Percentiles rank a stretch among this genome's conserved stretches.
Conservation (phyloP, 345 rosid genomes). For the Murraya paniculata region DNA sequence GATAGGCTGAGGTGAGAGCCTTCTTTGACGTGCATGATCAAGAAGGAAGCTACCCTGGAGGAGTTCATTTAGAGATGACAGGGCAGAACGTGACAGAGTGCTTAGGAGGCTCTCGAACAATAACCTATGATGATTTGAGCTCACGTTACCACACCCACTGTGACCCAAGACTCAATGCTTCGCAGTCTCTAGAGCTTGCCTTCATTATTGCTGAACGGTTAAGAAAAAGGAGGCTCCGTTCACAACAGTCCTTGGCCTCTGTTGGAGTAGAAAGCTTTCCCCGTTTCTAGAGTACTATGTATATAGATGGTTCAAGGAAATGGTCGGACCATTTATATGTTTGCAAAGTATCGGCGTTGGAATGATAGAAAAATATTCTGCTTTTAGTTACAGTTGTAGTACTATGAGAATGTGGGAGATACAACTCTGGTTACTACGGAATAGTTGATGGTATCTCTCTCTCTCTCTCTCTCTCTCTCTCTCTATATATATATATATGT, state of each 20-base stretch:
- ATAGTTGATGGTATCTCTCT: neutral
- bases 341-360: neutral
- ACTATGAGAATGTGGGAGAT: neutral
- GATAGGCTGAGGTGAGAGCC: constrained; percentile 36
- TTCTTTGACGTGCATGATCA: constrained; percentile 44
- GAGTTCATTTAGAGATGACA: constrained; percentile 43
- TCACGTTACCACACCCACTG: constrained; percentile 43
- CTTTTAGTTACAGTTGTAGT: neutral
- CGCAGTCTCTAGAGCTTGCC: constrained; percentile 42
- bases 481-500: neutral
- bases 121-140: constrained; percentile 37
- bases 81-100: constrained; percentile 44
- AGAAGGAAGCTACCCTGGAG: constrained; percentile 41
- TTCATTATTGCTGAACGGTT: constrained; percentile 37
- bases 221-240: constrained; percentile 27
- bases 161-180: constrained; percentile 41
- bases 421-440: neutral
- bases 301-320: neutral
- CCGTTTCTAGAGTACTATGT: neutral
- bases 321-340: neutral
- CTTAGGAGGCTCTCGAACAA: constrained; percentile 37
- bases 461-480: too few relatives aligned
- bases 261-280: constrained; percentile 2
- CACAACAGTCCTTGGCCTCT: constrained; percentile 9
- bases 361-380: neutral